Conservation (phyloP, 345 rosid genomes). For the Carallia pectinifolia region DNA sequence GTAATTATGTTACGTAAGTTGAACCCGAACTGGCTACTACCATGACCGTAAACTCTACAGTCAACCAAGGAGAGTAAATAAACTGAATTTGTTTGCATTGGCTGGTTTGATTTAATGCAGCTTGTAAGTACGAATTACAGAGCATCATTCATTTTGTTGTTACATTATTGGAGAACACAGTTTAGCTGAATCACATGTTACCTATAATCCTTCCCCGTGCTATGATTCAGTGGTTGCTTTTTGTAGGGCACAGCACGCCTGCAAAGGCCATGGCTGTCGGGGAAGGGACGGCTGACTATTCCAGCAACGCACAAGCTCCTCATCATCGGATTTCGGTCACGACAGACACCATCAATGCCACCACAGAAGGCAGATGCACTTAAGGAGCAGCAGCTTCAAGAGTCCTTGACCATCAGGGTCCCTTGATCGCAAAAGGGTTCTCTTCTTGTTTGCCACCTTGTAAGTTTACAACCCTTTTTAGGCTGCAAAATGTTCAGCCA, state of each 20-base stretch:
- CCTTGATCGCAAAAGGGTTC: conserved; percentile 81
- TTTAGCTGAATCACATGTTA: background rate
- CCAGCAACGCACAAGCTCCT: conserved; percentile 39
- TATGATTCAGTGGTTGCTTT: conserved; percentile 13
- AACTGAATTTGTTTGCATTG: conserved; percentile 1
- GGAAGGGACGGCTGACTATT: conserved; percentile 38
- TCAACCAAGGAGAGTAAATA: background rate
- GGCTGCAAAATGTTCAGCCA: background rate
- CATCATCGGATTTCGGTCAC: conserved; percentile 85
- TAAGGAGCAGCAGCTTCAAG: conserved; percentile 67
- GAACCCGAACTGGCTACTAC: background rate
- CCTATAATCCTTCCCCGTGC: conserved; percentile 7
- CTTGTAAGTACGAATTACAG: background rate
- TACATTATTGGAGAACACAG: conserved; percentile 14
- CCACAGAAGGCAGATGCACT: conserved; percentile 42
- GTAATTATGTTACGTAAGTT: no score
- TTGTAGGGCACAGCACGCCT: conserved; percentile 49
- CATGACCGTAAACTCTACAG: background rate
- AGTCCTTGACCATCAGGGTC: conserved; percentile 54
- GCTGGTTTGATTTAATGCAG: conserved; percentile 1
- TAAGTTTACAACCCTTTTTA: conserved; percentile 33
- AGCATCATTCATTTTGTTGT: conserved; percentile 23
- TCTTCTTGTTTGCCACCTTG: conserved; percentile 85
- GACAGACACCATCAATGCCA: conserved; percentile 33
- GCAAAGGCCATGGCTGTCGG: conserved; percentile 42